phyloP scores from a whole-genome alignment of 202 grass and related monocot genomes.

The Eragrostis tef region DNA sequence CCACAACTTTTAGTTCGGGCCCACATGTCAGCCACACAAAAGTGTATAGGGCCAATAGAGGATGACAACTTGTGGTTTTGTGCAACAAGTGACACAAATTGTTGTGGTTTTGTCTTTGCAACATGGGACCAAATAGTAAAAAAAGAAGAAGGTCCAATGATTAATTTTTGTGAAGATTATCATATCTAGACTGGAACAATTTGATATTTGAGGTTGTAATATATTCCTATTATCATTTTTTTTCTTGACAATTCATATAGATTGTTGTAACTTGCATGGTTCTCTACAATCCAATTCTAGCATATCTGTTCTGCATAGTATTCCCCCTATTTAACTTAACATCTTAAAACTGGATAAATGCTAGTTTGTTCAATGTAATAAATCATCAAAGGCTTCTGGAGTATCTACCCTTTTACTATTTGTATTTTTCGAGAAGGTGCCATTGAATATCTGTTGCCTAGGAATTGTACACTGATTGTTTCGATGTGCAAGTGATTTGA shows the following conservation, averaged over 20 bases:
- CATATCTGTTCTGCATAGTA: not conserved
- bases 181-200: slow-evolving; percentile 4
- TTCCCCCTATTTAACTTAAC: slow-evolving; percentile 22
- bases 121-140: too few relatives aligned
- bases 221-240: slow-evolving; percentile 7
- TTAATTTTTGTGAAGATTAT: slow-evolving; percentile 10
- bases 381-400: not conserved
- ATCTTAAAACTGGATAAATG: not conserved
- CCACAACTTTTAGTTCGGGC: too few relatives aligned
- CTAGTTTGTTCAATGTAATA: not conserved
- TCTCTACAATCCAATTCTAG: slow-evolving; percentile 25
- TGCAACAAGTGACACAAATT: too few relatives aligned
- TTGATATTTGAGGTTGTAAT: not conserved
- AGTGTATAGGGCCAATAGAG: too few relatives aligned
- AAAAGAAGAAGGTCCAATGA: not conserved
- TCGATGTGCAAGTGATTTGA: slow-evolving; percentile 1
- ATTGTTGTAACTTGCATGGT: slow-evolving; percentile 35
- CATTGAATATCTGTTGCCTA: not conserved
- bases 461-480: slow-evolving; percentile 10
- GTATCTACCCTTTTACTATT: not conserved
- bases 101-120: too few relatives aligned
- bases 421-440: not conserved
- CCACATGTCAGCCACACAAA: too few relatives aligned
- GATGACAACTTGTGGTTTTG: too few relatives aligned
- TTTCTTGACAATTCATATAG: slow-evolving; percentile 29